Percentiles rank a stretch among this genome's conserved stretches.
Evolutionary conservation across 2,329 filamentous ascomycete species (phyloP).

Genomic region (Raffaelea deltoideospora): DNA sequence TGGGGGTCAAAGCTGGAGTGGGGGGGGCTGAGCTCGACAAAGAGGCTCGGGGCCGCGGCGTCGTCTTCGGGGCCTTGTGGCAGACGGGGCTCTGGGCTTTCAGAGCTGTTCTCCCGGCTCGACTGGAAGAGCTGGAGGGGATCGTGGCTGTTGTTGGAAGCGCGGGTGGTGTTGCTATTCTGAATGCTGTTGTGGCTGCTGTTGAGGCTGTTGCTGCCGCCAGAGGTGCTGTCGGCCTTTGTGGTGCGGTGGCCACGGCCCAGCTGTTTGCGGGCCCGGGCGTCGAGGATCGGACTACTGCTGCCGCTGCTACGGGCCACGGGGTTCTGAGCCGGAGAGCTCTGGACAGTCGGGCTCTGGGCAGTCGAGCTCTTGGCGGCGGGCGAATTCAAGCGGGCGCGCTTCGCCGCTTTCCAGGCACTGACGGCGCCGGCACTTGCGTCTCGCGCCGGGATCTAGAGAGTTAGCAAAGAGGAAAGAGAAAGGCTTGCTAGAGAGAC

Average conservation of each 20-base stretch:
- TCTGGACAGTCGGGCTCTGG: no score
- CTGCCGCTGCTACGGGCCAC: no score
- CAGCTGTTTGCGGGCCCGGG: no score
- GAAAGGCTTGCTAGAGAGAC: background rate
- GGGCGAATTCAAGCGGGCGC: no score
- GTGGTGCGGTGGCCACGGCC: no score
- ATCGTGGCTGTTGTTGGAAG: background rate
- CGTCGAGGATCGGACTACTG: no score
- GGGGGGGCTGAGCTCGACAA: constrained; percentile 2
- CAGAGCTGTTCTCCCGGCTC: constrained; percentile 3
- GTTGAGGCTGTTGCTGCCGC: no score
- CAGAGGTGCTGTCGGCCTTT: no score
- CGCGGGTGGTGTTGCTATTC: background rate
- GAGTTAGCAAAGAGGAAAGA: background rate
- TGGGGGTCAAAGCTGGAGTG: constrained; percentile 4
- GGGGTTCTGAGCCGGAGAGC: no score
- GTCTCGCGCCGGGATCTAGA: constrained; percentile 11
- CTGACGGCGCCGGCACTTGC: constrained; percentile 13
- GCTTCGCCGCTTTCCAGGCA: constrained; percentile 15
- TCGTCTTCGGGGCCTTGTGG: no score
- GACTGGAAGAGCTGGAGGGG: background rate
- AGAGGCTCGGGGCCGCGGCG: background rate
- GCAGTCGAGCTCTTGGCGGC: no score
- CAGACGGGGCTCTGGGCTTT: background rate
- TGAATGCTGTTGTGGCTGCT: background rate